Evolutionary conservation across 2,329 filamentous ascomycete species (phyloP), one percentile per base, ranked within the genome.

Genomic region (Aspergillus hiratsukae): DNA sequence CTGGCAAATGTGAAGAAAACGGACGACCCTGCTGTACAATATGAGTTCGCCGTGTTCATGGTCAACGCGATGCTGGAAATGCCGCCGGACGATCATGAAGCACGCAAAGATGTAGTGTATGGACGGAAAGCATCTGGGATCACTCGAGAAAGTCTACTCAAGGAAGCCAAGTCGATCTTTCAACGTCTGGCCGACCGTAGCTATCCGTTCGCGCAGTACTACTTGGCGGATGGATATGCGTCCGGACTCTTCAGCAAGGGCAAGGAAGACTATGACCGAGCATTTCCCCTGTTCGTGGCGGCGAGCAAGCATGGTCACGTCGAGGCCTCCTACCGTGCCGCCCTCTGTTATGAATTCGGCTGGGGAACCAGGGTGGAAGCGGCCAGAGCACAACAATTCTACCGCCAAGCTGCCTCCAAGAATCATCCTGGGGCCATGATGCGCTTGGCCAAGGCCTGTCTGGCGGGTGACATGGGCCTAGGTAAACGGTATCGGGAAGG

Each of bases 121-220:
- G 58, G 57, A 7, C 63, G 53, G 9, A 66, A 64, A 9, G 69
- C 64, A 23, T 71, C 65, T 2, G 68, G 70, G 17, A 83, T 81
- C 41, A 83, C 86, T 6, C 80, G 85, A 28, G 71, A 75, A 27
- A 86, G 91, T 61, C 79, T 97, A 58, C 79, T 96, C 49, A 86
- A 86, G 37, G 94, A 99, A 80, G 92, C 94, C 57, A 90, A 91
- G 69, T 86, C 87, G 58, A 97, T 97, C 66, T 78, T 99, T 48
- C 90, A 95, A 75, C 88, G 87, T 60, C 81, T 97, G 52, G 83
- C 92, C 19, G 93, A 92, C 75, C 87, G 86, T 56, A 91, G 91
- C 48, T 97, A 97, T 72, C 94, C 94, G 1, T 97, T 97, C 73
- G 94, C 94, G 3, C 94, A 99, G 73, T 99, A 99, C 76, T 97